Conservation (phyloP, 306 rosid species). For the Cicer arietinum region DNA sequence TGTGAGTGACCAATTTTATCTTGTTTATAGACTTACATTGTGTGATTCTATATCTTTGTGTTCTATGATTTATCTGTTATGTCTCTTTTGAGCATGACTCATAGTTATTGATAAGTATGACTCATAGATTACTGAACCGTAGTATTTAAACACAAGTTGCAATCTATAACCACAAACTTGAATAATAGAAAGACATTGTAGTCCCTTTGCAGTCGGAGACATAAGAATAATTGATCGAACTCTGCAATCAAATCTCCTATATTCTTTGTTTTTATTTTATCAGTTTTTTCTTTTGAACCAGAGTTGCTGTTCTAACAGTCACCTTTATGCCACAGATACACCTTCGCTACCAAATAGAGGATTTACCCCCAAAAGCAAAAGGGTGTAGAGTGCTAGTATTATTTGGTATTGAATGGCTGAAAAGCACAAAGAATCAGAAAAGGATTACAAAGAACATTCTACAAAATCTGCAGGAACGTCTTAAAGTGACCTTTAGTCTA, state of each 20-base stretch:
- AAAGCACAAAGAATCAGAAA: conserved; percentile 83
- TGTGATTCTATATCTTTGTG: conserved; percentile 43
- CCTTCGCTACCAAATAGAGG: conserved; percentile 86
- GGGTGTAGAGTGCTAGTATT: conserved; percentile 71
- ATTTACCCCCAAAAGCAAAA: conserved; percentile 69
- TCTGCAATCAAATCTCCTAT: no score
- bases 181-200: no score
- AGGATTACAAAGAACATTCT: conserved; percentile 81
- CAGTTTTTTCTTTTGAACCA: no score
- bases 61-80: conserved; percentile 29
- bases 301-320: no score
- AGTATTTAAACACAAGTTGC: no score
- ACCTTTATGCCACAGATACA: conserved; percentile 66
- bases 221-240: no score
- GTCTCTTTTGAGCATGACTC: no score
- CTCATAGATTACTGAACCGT: no score
- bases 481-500: conserved; percentile 56
- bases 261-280: no score
- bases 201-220: no score
- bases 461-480: conserved; percentile 58
- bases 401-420: conserved; percentile 92
- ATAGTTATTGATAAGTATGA: no score
- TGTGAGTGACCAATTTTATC: conserved; percentile 54
- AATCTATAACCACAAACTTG: no score
- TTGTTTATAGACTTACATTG: conserved; percentile 28